Conservation (phyloP, 2,329 filamentous ascomycete genomes). For the Microascus cirrosus region DNA sequence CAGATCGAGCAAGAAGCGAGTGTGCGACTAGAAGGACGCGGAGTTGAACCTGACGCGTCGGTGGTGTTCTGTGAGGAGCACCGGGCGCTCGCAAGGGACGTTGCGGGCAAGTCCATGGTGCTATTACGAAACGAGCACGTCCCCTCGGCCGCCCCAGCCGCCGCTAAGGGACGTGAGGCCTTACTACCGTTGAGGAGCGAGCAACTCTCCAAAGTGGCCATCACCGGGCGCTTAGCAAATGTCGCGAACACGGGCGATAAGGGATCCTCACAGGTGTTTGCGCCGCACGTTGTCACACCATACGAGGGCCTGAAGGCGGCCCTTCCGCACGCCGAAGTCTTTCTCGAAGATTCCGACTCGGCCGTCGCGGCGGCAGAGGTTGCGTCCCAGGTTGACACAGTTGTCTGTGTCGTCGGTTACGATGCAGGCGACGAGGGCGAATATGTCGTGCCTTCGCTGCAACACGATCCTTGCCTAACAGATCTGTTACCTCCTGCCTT, state of each 20-base stretch:
- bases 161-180: background rate
- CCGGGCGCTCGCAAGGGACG: constrained; percentile 8
- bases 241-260: too few relatives aligned
- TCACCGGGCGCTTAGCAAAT: constrained; percentile 9
- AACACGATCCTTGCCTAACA: constrained; percentile 1
- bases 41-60: background rate
- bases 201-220: constrained; percentile 5
- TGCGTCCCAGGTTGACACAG: constrained; percentile 6
- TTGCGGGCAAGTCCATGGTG: constrained; percentile 10
- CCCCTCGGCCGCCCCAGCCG: too few relatives aligned
- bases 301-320: too few relatives aligned
- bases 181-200: constrained; percentile 2
- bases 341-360: constrained; percentile 3
- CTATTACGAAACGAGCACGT: constrained; percentile 9
- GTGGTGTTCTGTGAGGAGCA: constrained; percentile 11
- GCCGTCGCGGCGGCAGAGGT: background rate
- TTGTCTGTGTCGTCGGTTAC: constrained; percentile 10
- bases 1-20: background rate
- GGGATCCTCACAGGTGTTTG: too few relatives aligned
- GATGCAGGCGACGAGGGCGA: constrained; percentile 10
- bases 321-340: too few relatives aligned
- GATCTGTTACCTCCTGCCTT: background rate
- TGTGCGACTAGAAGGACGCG: background rate
- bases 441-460: constrained; percentile 8
- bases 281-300: too few relatives aligned